Base-by-base conservation (phyloP, 164 flowering plant genomes). In the Vitis rupestris region DNA sequence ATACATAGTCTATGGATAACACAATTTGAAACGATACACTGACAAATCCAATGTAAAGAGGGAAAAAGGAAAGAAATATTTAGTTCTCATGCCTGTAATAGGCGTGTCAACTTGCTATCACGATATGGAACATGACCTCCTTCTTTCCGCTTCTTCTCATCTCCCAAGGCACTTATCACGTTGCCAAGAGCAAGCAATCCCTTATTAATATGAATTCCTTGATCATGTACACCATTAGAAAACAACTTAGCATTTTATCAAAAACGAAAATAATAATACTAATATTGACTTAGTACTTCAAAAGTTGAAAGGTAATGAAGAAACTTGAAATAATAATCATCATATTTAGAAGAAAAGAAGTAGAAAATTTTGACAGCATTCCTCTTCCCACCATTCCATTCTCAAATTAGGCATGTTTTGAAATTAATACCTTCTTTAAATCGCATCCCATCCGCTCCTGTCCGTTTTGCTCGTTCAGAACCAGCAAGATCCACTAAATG, bases 101-200 rank as follows among this genome's bases (percentile, higher is more conserved):
- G 74, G 19, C 99, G 97, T 27, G 99, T 96, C 73, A 96, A 70
- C 79, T 96, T 96, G 97, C 99, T 96, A 61, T 96, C 99, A 53
- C 99, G 88, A 44, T 96, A 96, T 2, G 99, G 99, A 70, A 96
- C 93, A 71, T 96, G 99, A 2, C 92, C 98, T 47, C 99, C 97
- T 83, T 92, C 95, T 81, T 89, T 93, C 54, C 99, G 70, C 75
- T 96, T 96, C 79, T 86, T 96, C 61, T 96, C 99, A 86, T 96
- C 99, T 13, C 99, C 99, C 67, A 96, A 68, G n/a, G 99, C 99
- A 87, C 98, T 96, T n/a, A 96, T 96, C 61, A 96, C 99, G 83
- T 96, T 96, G 10, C 99, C 99, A 69, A 96, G 94, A 70, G 99
- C 95, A 59, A 96, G 72, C 68, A 96, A 71, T 30, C 99, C 99